Evolutionary conservation across 805 yeast species (phyloP), one percentile per base, ranked within the genome.

Genomic region (Priceomyces carsonii): DNA sequence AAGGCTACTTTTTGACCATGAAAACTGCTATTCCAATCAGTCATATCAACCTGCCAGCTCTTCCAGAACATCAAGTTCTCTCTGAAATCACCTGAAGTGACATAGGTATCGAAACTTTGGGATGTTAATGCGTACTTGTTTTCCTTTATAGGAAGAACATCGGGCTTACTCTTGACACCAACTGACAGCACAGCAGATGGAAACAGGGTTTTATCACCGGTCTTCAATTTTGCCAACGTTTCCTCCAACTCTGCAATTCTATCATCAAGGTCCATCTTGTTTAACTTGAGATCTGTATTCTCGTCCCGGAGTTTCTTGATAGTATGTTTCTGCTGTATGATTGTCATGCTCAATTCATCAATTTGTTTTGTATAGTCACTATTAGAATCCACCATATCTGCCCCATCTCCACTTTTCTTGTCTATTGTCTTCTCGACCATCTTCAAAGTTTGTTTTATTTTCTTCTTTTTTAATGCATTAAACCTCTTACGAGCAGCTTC

Each of bases 31-130:
- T 83, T 73, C 97, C 97, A 90, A 9, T 56, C 49, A 17, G 86
- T 73, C 95, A 90, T 85, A 51, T 90, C 96, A 3, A 88, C 74
- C 51, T 83, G 87, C 89, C 90, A 90, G 32, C 77, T 80, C 45
- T 79, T 80, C 95, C 95, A 90, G 45, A 77, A 79, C 53, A 71
- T 67, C 45, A 90, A 60, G 29, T 74, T 69, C 36, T 79, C 81
- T 43, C 73, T 67, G 44, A 77, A 70, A 47, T 78, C 80, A 8
- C 73, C 72, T 5, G 78, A 74, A 13, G 41, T 37, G 9, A 44
- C 37, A 8, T 42, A 35, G 10, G 35, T 32, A 12, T 38, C 39
- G 25, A 49, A 42, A 27, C 51, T 61, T 22, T 51, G 55, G 8
- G 61, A 49, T 6, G 26, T 33, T 2, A 57, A 44, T 2, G 70